A percentile compares a stretch with the other conserved stretches of the same genome.
Conservation (phyloP, 2,329 filamentous ascomycete genomes). For the Stagonosporopsis cucurbitacearum region DNA sequence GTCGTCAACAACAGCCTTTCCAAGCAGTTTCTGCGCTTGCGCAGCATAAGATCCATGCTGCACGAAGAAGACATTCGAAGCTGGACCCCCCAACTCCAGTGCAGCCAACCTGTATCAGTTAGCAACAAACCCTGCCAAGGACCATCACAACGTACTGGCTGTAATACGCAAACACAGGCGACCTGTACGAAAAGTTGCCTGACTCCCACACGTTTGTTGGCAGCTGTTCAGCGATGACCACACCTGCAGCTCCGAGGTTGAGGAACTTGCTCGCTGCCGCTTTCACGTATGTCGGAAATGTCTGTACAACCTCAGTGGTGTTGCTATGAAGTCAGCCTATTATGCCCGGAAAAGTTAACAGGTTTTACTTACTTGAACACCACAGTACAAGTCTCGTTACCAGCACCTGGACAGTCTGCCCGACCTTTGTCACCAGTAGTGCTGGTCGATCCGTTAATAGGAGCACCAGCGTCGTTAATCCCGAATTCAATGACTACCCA, state of each 20-base stretch:
- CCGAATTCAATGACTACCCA: conserved; percentile 73
- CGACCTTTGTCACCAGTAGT: conserved; percentile 63
- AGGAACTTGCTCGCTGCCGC: conserved; percentile 61
- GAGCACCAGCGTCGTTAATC: conserved; percentile 62
- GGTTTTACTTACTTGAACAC: conserved; percentile 44
- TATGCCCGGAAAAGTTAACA: not conserved
- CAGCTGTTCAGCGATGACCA: conserved; percentile 61
- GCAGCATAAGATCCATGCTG: conserved; percentile 64
- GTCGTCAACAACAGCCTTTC: conserved; percentile 23
- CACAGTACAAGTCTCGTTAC: conserved; percentile 59
- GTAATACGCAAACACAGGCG: conserved; percentile 59
- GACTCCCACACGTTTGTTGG: conserved; percentile 67
- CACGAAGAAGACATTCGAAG: conserved; percentile 51
- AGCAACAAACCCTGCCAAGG: not conserved
- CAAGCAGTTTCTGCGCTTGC: conserved; percentile 38
- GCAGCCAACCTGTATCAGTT: conserved; percentile 14
- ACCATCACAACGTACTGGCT: conserved; percentile 4
- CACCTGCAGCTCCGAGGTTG: conserved; percentile 62
- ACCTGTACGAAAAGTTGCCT: conserved; percentile 55
- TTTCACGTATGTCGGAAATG: conserved; percentile 65
- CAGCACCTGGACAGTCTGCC: conserved; percentile 62
- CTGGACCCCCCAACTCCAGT: conserved; percentile 47
- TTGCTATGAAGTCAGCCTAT: conserved; percentile 39
- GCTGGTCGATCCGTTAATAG: conserved; percentile 59
- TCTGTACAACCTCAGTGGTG: conserved; percentile 61